These are phyloP conservation scores for Aspergillus ruber DNA, from an alignment of 2,329 filamentous ascomycete species.

Conservation along the genomic window DNA sequence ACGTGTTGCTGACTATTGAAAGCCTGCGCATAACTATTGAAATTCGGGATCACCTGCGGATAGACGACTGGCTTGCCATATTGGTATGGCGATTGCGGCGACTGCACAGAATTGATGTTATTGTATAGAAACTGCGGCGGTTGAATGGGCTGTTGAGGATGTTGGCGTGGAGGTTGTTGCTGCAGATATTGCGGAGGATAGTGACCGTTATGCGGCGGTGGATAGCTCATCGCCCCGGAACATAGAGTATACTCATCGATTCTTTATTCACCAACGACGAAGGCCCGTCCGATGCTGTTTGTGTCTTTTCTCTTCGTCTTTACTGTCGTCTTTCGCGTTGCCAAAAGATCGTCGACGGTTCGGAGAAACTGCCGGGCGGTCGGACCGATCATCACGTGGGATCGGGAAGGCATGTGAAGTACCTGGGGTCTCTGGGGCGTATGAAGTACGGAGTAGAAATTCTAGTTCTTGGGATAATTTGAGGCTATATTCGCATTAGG, in stretches of 20 bases:
- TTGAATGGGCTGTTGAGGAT: slow-evolving; percentile 24
- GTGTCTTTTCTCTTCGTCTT: slow-evolving; percentile 1
- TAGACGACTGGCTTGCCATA: slow-evolving; percentile 32
- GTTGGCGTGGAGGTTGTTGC: slow-evolving; percentile 18
- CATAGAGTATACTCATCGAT: slow-evolving; percentile 16
- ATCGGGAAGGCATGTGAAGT: too few relatives aligned
- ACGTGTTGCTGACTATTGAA: slow-evolving; percentile 28
- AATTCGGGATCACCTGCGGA: slow-evolving; percentile 26
- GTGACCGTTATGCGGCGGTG: slow-evolving; percentile 36
- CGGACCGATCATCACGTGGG: background rate
- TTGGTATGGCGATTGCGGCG: slow-evolving; percentile 19
- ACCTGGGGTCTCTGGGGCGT: too few relatives aligned
- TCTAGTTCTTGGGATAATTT: background rate
- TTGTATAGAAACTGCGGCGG: slow-evolving; percentile 30
- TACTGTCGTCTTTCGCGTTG: background rate
- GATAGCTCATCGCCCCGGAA: slow-evolving; percentile 36
- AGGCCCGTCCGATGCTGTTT: background rate
- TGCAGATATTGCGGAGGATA: slow-evolving; percentile 32
- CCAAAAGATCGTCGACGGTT: slow-evolving; percentile 1
- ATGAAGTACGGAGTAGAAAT: too few relatives aligned
- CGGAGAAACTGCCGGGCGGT: slow-evolving; percentile 8
- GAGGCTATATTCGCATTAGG: too few relatives aligned
- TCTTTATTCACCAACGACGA: slow-evolving; percentile 2
- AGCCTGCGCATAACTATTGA: slow-evolving; percentile 26
- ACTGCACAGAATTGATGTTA: slow-evolving; percentile 22